Evolutionary conservation across 2,329 filamentous ascomycete species (phyloP), one percentile per base, ranked within the genome.

Genomic region (Emericellopsis atlantica): DNA sequence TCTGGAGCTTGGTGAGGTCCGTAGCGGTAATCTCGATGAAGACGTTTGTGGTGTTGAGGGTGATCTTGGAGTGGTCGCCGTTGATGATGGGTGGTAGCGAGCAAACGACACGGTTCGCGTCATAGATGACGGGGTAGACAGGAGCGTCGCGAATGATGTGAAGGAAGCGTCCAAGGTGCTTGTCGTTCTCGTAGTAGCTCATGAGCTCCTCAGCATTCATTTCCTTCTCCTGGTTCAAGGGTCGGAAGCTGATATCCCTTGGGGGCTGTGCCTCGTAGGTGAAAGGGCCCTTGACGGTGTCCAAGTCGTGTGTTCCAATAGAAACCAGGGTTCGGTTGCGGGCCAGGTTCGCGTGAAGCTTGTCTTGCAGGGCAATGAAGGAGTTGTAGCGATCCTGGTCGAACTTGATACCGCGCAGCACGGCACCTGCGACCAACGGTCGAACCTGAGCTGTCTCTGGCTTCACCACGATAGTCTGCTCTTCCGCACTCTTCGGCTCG

Each of bases 1-100:
- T 86, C 51, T 95, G 89, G 36, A 96, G 75, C 69, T 98, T 98
- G 23, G 93, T 98, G 57, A 84, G 81, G 59, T 98, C 92, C 33
- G 88, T 90, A 33, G 89, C 93, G 7, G 92, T 98, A 54, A 95
- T 88, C 64, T 98, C 92, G 59, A 98, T 93, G 63, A 98, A 85
- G 55, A 98, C 78, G 55, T 98, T 95, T 56, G 76, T 90, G 44
- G 89, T 96, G 58, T 93, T 68, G 36, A 93, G 67, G 7, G 81
- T 87, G 58, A 98, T 98, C 66, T 98, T 98, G 54, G 89, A 95
- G 65, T 92, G 89, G 55, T 98, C 78, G 54, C 89, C 79, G 67
- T 98, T 98, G 71, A 98, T 98, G 53, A 98, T 96, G 15, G 92
- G 92, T 2, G 92, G 92, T 53, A 98, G 72, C 7, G 90, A 96